Evolutionary conservation across 1,139 yeast genomes (phyloP).

Genomic region (Komagataea norvegica): DNA sequence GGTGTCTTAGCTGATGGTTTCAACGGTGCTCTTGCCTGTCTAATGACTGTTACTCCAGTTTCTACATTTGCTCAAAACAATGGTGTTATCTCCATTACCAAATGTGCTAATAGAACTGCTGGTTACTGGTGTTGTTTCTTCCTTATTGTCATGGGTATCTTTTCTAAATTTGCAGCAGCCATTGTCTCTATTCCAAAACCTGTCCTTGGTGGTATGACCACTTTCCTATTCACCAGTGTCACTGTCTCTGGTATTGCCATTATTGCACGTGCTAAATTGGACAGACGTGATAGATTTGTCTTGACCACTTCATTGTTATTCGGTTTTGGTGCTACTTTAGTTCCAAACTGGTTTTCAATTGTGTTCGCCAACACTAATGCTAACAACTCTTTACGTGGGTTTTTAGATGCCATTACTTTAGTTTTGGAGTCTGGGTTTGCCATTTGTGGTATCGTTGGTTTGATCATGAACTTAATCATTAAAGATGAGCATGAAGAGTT

Average conservation of each 20-base stretch:
- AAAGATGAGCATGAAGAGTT: constrained; percentile 62
- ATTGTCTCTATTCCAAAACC: constrained; percentile 78
- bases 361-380: constrained; percentile 73
- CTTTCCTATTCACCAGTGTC: constrained; percentile 81
- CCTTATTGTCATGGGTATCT: constrained; percentile 77
- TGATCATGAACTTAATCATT: constrained; percentile 61
- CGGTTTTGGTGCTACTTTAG: constrained; percentile 75
- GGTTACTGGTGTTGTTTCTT: constrained; percentile 91
- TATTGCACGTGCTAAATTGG: constrained; percentile 68
- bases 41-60: constrained; percentile 76
- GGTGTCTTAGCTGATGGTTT: constrained; percentile 77
- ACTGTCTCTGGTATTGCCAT: constrained; percentile 84
- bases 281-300: constrained; percentile 83
- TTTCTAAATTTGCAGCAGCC: constrained; percentile 87
- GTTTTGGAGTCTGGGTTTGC: constrained; percentile 89
- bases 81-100: constrained; percentile 87
- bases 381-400: constrained; percentile 61
- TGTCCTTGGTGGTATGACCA: constrained; percentile 89
- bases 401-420: constrained; percentile 71
- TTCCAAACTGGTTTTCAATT: constrained; percentile 67
- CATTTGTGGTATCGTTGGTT: constrained; percentile 73
- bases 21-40: constrained; percentile 70
- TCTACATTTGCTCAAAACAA: constrained; percentile 91
- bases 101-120: constrained; percentile 80
- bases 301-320: constrained; percentile 70